A percentile compares a stretch with the other conserved stretches of the same genome.
Evolutionary conservation across 163 green algal species (phyloP).

Genomic region (Scenedesmus sp.): DNA sequence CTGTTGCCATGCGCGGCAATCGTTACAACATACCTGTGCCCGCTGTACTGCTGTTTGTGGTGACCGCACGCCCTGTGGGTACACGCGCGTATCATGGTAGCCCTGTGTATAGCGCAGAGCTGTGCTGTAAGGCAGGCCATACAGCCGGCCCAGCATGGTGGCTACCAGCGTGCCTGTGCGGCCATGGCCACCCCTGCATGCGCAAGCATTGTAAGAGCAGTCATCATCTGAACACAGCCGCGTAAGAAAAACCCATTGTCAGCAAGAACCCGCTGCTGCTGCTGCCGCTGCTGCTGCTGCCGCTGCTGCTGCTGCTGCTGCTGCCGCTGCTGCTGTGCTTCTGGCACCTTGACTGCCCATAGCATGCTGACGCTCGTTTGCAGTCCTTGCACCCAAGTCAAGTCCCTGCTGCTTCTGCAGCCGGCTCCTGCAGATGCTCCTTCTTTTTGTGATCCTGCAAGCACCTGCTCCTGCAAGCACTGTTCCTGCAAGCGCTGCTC

Average conservation of each 20-base stretch:
- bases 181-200: slow-evolving; percentile 77
- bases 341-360: neutral
- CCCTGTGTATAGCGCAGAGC: slow-evolving; percentile 83
- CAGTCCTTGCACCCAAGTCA: too few species aligned
- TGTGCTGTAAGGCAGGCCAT: slow-evolving; percentile 70
- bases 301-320: too few species aligned
- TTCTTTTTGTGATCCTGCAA: too few species aligned
- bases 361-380: neutral
- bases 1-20: neutral
- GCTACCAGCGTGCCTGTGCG: slow-evolving; percentile 87
- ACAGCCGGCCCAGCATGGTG: slow-evolving; percentile 82
- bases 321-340: neutral
- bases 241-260: neutral
- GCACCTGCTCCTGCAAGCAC: neutral
- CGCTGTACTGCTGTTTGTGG: slow-evolving; percentile 84
- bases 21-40: slow-evolving; percentile 66
- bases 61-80: slow-evolving; percentile 81
- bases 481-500: neutral
- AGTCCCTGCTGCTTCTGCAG: neutral
- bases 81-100: slow-evolving; percentile 82
- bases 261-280: neutral
- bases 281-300: neutral
- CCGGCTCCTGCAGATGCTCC: too few species aligned
- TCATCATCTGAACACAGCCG: neutral
- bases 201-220: neutral